These are phyloP conservation scores for Mrakia blollopis DNA, from an alignment of 768 basidiomycete genomes.

Conservation along the genomic window DNA sequence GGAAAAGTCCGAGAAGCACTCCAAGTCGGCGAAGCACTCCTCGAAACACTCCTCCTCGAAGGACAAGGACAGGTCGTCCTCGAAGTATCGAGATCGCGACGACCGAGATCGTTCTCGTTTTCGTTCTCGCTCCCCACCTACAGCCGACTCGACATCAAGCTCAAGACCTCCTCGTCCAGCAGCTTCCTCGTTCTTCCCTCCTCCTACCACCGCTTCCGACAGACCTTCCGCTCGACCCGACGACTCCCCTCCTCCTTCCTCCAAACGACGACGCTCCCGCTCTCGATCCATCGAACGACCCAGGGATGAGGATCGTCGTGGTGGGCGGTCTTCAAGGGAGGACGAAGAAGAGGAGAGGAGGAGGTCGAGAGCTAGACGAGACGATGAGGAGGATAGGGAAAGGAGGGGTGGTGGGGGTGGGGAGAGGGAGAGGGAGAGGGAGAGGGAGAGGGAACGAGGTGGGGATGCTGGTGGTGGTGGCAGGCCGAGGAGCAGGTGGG, in stretches of 20 bases:
- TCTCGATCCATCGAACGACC: neutral
- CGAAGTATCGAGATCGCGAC: neutral
- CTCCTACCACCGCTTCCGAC: neutral
- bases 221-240: neutral
- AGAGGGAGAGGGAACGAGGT: neutral
- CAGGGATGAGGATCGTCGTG: too few species aligned
- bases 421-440: neutral
- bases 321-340: too few species aligned
- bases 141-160: neutral
- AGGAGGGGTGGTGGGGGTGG: neutral
- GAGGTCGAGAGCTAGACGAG: neutral
- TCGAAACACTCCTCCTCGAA: neutral
- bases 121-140: neutral
- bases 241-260: too few species aligned
- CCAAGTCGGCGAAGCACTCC: neutral
- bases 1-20: slow-evolving; percentile 17
- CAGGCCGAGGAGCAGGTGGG: slow-evolving; percentile 1
- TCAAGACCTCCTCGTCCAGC: neutral
- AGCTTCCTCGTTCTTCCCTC: slow-evolving; percentile 15
- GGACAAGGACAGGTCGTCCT: neutral
- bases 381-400: neutral
- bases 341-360: neutral
- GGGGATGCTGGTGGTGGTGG: neutral
- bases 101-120: neutral
- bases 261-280: neutral